A percentile compares a stretch with the other conserved stretches of the same genome.
Evolutionary conservation across 2,329 filamentous ascomycete species (phyloP).

Genomic region (Fusarium albidum): DNA sequence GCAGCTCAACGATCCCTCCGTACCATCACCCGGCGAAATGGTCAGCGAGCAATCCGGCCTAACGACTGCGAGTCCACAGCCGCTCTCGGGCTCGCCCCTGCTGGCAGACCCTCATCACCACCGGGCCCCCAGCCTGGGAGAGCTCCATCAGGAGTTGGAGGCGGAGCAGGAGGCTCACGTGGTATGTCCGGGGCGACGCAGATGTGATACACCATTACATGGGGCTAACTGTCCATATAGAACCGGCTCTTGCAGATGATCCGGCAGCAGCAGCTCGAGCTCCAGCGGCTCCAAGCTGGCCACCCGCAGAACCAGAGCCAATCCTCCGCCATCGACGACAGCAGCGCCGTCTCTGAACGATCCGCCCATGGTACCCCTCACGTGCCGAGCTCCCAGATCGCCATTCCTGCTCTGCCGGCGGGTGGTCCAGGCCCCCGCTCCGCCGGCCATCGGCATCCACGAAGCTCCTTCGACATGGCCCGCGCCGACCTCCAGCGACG

Average conservation of each 20-base stretch:
- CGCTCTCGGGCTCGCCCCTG: slow-evolving; percentile 57
- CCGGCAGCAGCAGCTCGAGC: slow-evolving; percentile 75
- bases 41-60: slow-evolving; percentile 52
- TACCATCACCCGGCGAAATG: slow-evolving; percentile 76
- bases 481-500: slow-evolving; percentile 63
- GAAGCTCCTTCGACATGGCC: slow-evolving; percentile 67
- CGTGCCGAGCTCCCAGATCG: slow-evolving; percentile 46
- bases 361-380: slow-evolving; percentile 49
- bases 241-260: slow-evolving; percentile 83
- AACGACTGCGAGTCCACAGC: slow-evolving; percentile 52
- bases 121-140: slow-evolving; percentile 75
- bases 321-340: slow-evolving; percentile 55
- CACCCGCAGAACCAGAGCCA: slow-evolving; percentile 46
- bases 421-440: slow-evolving; percentile 59
- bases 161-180: slow-evolving; percentile 83
- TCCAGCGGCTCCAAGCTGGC: slow-evolving; percentile 65
- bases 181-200: slow-evolving; percentile 51
- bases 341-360: slow-evolving; percentile 56
- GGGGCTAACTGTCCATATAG: slow-evolving; percentile 52
- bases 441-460: slow-evolving; percentile 58
- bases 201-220: not conserved
- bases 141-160: slow-evolving; percentile 81
- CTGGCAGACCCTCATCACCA: slow-evolving; percentile 67
- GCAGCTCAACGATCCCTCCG: slow-evolving; percentile 73
- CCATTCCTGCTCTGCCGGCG: slow-evolving; percentile 43